These are phyloP conservation scores for Trifolium dubium DNA, from an alignment of 306 rosid genomes.

Conservation along the genomic window DNA sequence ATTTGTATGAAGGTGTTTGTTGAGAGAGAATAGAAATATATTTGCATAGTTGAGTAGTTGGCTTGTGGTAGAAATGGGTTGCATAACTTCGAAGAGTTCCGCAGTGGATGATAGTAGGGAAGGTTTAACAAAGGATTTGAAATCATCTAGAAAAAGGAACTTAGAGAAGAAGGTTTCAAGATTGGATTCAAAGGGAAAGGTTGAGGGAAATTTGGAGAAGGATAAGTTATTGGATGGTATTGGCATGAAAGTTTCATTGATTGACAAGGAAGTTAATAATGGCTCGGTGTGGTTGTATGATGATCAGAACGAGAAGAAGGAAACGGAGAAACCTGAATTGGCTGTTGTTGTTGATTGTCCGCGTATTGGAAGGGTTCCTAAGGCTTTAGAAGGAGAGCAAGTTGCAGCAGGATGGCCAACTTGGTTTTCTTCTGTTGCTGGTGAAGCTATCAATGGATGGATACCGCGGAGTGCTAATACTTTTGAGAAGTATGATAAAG, in stretches of 20 bases:
- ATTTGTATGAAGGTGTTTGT: constrained; percentile 24
- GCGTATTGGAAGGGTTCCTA: constrained; percentile 67
- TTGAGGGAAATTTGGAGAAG: constrained; percentile 54
- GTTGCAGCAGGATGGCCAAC: constrained; percentile 97
- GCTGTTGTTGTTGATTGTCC: constrained; percentile 46
- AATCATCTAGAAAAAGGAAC: constrained; percentile 50
- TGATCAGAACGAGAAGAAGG: constrained; percentile 54
- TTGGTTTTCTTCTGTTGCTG: constrained; percentile 89
- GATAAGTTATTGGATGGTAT: constrained; percentile 45
- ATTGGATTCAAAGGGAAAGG: constrained; percentile 59
- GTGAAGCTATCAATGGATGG: constrained; percentile 91
- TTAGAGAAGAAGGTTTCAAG: constrained; percentile 47
- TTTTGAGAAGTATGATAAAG: constrained; percentile 79
- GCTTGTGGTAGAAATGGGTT: constrained; percentile 66
- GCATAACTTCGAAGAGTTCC: constrained; percentile 62
- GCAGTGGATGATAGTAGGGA: constrained; percentile 67
- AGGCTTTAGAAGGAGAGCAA: constrained; percentile 72
- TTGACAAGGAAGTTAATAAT: constrained; percentile 54
- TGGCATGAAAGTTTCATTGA: constrained; percentile 51
- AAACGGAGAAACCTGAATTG: constrained; percentile 49
- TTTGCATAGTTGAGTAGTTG: constrained; percentile 27
- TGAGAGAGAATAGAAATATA: constrained; percentile 29
- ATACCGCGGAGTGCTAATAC: constrained; percentile 75
- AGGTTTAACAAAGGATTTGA: constrained; percentile 52
- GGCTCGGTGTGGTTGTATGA: constrained; percentile 53